phyloP scores from a whole-genome alignment of 768 basidiomycete genomes.

The Tylopilus balloui region DNA sequence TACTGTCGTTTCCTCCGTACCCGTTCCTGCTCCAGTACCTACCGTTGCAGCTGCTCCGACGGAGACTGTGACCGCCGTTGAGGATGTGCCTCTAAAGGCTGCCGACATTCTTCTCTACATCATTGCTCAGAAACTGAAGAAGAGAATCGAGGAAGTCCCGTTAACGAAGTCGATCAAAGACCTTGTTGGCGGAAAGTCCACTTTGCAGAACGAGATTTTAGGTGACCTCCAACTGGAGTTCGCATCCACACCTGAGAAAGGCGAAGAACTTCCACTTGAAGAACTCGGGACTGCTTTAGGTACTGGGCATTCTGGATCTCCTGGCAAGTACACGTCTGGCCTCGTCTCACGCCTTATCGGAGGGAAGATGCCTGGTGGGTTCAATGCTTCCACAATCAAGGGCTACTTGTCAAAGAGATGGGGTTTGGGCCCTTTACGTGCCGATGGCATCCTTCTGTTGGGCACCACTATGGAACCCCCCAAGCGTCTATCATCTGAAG shows the following conservation, averaged over 20 bases:
- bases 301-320: constrained; percentile 74
- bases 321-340: constrained; percentile 92
- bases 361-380: constrained; percentile 98
- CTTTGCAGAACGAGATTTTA: constrained; percentile 96
- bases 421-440: constrained; percentile 89
- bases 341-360: constrained; percentile 89
- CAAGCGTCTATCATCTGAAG: constrained; percentile 88
- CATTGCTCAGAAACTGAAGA: constrained; percentile 98
- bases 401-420: constrained; percentile 84
- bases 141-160: constrained; percentile 83
- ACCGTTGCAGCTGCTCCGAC: constrained; percentile 45
- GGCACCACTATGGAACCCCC: constrained; percentile 91
- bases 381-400: constrained; percentile 91
- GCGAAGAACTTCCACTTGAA: constrained; percentile 93
- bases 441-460: constrained; percentile 86
- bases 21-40: constrained; percentile 40
- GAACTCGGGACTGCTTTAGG: constrained; percentile 86
- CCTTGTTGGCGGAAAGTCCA: constrained; percentile 97
- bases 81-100: constrained; percentile 90
- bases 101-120: constrained; percentile 81
- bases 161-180: constrained; percentile 96
- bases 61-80: constrained; percentile 68
- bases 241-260: constrained; percentile 92
- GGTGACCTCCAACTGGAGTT: constrained; percentile 97
- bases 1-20: constrained; percentile 35